Percentiles rank a stretch among this genome's conserved stretches.
Conservation (phyloP, 1,139 yeast species). For the Kodamaea suecica region DNA sequence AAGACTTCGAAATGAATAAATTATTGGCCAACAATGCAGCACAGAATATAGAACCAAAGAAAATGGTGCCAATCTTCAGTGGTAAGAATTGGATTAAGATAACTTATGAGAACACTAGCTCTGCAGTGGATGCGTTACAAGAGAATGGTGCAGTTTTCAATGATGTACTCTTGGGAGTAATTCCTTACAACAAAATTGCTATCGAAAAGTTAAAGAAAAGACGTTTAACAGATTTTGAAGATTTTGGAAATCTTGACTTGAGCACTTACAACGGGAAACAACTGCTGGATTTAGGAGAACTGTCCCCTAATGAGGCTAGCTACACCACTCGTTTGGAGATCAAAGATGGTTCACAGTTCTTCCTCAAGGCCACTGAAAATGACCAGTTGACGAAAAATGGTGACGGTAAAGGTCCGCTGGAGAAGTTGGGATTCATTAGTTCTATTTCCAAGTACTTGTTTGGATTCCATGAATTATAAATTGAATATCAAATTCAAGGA, state of each 20-base stretch:
- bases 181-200: slow-evolving; percentile 59
- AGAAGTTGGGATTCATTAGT: slow-evolving; percentile 36
- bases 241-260: slow-evolving; percentile 44
- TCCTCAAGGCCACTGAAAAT: slow-evolving; percentile 26
- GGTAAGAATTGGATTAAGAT: slow-evolving; percentile 89
- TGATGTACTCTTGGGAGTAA: slow-evolving; percentile 74
- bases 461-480: slow-evolving; percentile 45
- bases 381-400: slow-evolving; percentile 13
- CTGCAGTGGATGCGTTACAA: slow-evolving; percentile 79
- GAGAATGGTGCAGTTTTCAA: slow-evolving; percentile 76
- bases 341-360: slow-evolving; percentile 41
- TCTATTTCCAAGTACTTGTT: slow-evolving; percentile 37
- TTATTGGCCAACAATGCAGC: slow-evolving; percentile 6
- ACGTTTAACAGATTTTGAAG: slow-evolving; percentile 49
- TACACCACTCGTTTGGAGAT: slow-evolving; percentile 33
- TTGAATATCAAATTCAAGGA: no score
- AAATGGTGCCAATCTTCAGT: slow-evolving; percentile 63
- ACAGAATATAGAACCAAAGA: slow-evolving; percentile 3
- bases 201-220: slow-evolving; percentile 63
- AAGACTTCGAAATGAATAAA: slow-evolving; percentile 55
- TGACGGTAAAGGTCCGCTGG: slow-evolving; percentile 15
- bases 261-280: slow-evolving; percentile 7
- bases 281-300: slow-evolving; percentile 3
- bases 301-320: slow-evolving; percentile 7
- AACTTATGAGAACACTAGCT: slow-evolving; percentile 71